phyloP scores from a whole-genome alignment of 148 eudicot species.

The Salicornia ramosissima region DNA sequence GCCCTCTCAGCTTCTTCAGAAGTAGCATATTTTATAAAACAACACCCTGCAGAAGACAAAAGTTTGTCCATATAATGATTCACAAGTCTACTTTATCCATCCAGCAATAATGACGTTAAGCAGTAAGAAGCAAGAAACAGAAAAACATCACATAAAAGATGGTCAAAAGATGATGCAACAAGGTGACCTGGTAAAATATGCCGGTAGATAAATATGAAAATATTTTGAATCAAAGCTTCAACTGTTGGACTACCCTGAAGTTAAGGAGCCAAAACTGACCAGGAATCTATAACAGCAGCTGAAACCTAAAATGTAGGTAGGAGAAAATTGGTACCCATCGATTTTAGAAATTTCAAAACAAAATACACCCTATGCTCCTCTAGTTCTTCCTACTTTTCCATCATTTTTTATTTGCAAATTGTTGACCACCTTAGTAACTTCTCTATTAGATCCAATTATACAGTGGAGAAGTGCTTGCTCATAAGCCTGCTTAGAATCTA shows the following conservation, averaged over 20 bases:
- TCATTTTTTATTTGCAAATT: too few species aligned
- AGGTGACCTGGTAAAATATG: neutral
- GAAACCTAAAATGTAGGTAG: neutral
- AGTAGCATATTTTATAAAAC: constrained; percentile 88
- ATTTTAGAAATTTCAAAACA: neutral
- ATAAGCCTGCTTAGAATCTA: too few species aligned
- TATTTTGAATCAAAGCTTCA: constrained; percentile 5
- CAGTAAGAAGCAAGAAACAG: neutral
- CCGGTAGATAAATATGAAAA: neutral
- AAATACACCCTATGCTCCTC: neutral
- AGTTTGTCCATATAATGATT: constrained; percentile 33
- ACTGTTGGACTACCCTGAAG: neutral
- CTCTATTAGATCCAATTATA: too few species aligned
- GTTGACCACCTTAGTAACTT: too few species aligned
- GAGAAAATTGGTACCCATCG: neutral
- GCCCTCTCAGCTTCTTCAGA: constrained; percentile 94
- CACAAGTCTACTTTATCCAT: constrained; percentile 20
- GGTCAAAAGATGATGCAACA: neutral
- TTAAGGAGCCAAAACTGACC: neutral
- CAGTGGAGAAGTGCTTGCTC: too few species aligned
- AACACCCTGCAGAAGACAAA: constrained; percentile 83
- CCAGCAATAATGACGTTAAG: neutral
- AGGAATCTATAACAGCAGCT: neutral
- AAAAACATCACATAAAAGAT: constrained; percentile 1
- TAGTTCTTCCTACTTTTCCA: too few species aligned